phyloP scores from a whole-genome alignment of 139 green algal genomes.

The Closterium sp. region DNA sequence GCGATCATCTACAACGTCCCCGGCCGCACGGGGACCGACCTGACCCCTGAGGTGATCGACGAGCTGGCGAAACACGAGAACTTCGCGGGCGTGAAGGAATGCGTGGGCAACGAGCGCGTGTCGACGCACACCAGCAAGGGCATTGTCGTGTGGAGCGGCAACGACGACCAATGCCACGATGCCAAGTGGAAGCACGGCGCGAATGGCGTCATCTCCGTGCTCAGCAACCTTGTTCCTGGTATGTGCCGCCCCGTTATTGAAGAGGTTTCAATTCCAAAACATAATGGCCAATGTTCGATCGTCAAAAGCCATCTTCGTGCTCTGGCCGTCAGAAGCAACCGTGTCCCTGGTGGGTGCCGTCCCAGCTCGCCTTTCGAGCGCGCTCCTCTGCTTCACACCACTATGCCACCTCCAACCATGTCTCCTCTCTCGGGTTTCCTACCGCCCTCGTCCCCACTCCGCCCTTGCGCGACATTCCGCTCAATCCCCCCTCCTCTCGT shows the following conservation, averaged over 20 bases:
- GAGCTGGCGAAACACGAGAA: conserved; percentile 74
- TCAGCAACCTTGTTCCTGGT: conserved; percentile 86
- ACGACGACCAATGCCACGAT: conserved; percentile 95
- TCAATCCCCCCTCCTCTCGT: background rate
- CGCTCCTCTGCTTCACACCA: no score
- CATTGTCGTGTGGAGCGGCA: conserved; percentile 91
- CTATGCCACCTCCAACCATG: no score
- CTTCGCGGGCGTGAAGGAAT: conserved; percentile 84
- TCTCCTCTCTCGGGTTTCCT: no score
- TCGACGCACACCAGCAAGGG: conserved; percentile 55
- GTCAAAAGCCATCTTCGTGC: no score
- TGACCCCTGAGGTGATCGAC: conserved; percentile 79
- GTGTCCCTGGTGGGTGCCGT: no score
- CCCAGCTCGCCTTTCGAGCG: no score
- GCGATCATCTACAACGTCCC: conserved; percentile 98
- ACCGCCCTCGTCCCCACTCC: background rate
- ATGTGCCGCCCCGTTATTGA: background rate
- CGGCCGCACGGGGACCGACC: conserved; percentile 86
- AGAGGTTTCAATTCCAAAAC: no score
- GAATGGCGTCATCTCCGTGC: conserved; percentile 81
- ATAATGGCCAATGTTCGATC: no score
- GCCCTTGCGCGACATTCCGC: no score
- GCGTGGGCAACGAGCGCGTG: conserved; percentile 75
- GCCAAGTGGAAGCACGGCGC: conserved; percentile 65
- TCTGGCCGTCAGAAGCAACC: no score